Conservation (phyloP, 2,329 filamentous ascomycete species). For the Raffaelea arxii region DNA sequence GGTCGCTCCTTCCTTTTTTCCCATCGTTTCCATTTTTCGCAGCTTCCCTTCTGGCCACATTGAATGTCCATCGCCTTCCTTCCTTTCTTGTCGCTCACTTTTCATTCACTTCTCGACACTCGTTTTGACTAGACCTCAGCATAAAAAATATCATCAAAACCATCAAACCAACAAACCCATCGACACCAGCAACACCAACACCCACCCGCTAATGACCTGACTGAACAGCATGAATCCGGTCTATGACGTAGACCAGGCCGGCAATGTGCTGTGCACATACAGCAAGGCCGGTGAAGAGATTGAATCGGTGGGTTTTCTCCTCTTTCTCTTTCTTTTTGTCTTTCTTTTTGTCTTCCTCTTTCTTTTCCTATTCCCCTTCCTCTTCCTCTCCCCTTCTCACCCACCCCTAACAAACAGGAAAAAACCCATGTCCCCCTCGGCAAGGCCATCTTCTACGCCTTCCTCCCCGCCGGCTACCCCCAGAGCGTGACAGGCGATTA, state of each 20-base stretch:
- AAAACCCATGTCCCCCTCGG: constrained; percentile 24
- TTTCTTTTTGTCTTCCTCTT: too few relatives aligned
- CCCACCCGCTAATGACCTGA: too few relatives aligned
- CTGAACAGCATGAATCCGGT: constrained; percentile 22
- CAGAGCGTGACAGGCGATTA: constrained; percentile 82
- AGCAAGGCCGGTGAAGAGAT: constrained; percentile 14
- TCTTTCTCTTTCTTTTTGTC: neutral
- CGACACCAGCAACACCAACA: neutral
- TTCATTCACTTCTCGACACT: neutral
- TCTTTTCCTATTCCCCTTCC: neutral
- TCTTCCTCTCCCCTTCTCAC: neutral
- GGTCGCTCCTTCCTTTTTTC: too few relatives aligned
- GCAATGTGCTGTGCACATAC: constrained; percentile 27
- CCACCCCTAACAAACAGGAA: too few relatives aligned
- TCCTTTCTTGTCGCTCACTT: neutral
- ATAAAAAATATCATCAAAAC: neutral
- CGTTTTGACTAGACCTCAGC: neutral
- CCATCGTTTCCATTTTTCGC: too few relatives aligned
- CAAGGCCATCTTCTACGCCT: constrained; percentile 53
- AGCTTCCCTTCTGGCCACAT: too few relatives aligned
- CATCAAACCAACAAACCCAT: neutral
- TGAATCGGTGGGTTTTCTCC: constrained; percentile 15
- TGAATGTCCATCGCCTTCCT: neutral
- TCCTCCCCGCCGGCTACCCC: constrained; percentile 81
- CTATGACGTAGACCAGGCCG: constrained; percentile 27